Evolutionary conservation across 2,329 filamentous ascomycete genomes (phyloP), one percentile per base, ranked within the genome.

Genomic region (Penicillium brevicompactum): DNA sequence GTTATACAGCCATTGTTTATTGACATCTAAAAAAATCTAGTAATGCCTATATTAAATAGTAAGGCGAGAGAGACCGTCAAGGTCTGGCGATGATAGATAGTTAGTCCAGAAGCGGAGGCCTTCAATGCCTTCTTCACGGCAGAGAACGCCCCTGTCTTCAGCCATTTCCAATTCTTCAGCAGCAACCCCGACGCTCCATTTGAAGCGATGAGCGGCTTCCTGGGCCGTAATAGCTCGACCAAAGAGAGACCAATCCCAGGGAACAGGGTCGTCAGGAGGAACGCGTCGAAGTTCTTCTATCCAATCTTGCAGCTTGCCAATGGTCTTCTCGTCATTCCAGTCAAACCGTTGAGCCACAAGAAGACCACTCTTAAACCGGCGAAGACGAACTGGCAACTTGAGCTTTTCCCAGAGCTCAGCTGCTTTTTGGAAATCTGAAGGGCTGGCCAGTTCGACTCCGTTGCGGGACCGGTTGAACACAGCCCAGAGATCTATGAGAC

Each of bases 131-230:
- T 96, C 92, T 71, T 99, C 94, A 46, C 94, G 87, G 71, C 93
- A 97, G 18, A 99, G 72, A 2, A 87, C 85, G 0, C 94, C 94
- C 53, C 84, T 86, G 71, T 97, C 93, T 73, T 99, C 94, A 0
- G 92, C 92, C 93, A 99, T 97, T 70, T 97, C 90, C 11, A 99
- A 80, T 76, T 99, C 94, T 72, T 97, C 94, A 56, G 89, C 90
- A 1, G 94, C 94, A 21, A 99, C 93, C 8, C 94, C 94, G 7
- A 99, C 88, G 70, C 94, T 97, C 94, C 94, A 99, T 5, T 92
- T 91, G 74, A 99, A 99, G 47, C 86, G 82, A 72, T 95, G 90
- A 0, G 94, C 94, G 0, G 87, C 85, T 68, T 97, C 92, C 69
- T 94, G 90, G 1, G 92, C 91, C 13, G 92, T 97, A 27, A 97